Evolutionary conservation across 2,329 filamentous ascomycete species (phyloP).

Genomic region (Ambrosiella cleistominuta): DNA sequence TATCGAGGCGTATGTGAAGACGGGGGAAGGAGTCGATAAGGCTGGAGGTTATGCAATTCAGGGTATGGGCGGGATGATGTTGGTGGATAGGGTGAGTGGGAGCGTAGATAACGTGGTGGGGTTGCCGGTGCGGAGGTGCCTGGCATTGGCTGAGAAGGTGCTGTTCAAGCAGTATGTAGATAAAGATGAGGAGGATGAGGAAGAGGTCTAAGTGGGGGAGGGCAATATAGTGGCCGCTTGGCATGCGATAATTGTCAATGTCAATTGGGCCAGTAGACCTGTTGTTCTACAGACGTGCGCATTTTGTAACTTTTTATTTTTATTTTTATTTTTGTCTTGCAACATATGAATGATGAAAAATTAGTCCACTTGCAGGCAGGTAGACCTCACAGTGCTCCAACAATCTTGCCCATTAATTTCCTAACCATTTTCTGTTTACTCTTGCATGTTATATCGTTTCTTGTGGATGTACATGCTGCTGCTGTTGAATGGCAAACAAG

Average conservation of each 20-base stretch:
- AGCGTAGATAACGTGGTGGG: constrained; percentile 89
- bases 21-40: constrained; percentile 86
- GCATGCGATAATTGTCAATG: not conserved
- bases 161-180: constrained; percentile 53
- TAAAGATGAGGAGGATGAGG: constrained; percentile 24
- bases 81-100: constrained; percentile 80
- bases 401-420: no score
- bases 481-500: no score
- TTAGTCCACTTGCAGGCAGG: no score
- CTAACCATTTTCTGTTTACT: no score
- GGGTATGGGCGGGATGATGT: constrained; percentile 65
- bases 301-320: not conserved
- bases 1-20: constrained; percentile 60
- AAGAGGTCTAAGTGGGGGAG: not conserved
- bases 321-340: not conserved
- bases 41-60: constrained; percentile 92
- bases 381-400: no score
- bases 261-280: not conserved
- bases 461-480: no score
- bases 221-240: not conserved
- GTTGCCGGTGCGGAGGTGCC: constrained; percentile 58
- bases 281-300: not conserved
- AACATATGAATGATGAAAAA: no score
- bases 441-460: no score
- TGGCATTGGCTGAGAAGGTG: constrained; percentile 78